Evolutionary conservation across 441 rosid genomes (phyloP).

Genomic region (Isatis lusitanica): DNA sequence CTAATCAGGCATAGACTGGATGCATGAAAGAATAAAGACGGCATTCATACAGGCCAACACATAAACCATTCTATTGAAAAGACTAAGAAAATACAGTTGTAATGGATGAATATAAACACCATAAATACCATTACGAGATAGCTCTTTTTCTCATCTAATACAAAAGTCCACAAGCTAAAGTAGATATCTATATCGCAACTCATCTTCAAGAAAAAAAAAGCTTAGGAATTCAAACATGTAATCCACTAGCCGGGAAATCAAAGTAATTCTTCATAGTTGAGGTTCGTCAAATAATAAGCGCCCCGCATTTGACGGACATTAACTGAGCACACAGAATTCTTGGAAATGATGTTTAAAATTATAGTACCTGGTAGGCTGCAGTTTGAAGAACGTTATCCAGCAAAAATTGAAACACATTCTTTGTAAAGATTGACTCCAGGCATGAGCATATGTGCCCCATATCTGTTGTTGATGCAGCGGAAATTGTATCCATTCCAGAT

Average conservation of each 20-base stretch:
- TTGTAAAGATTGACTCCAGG: constrained; percentile 73
- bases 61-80: not conserved
- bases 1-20: constrained; percentile 3
- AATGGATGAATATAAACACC: not conserved
- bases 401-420: constrained; percentile 82
- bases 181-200: too few species aligned
- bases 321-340: constrained; percentile 1
- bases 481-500: constrained; percentile 55
- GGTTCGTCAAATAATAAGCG: constrained; percentile 7
- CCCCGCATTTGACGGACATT: not conserved
- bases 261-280: not conserved
- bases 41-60: not conserved
- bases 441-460: constrained; percentile 65
- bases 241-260: not conserved
- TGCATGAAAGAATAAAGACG: not conserved
- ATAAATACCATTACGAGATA: not conserved
- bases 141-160: too few species aligned
- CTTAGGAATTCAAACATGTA: not conserved
- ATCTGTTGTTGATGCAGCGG: constrained; percentile 60
- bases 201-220: too few species aligned
- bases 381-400: constrained; percentile 80
- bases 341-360: not conserved
- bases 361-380: constrained; percentile 83
- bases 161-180: too few species aligned
- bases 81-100: not conserved